Evolutionary conservation across 345 rosid species (phyloP).

Genomic region (Gossypium rotundifolium): DNA sequence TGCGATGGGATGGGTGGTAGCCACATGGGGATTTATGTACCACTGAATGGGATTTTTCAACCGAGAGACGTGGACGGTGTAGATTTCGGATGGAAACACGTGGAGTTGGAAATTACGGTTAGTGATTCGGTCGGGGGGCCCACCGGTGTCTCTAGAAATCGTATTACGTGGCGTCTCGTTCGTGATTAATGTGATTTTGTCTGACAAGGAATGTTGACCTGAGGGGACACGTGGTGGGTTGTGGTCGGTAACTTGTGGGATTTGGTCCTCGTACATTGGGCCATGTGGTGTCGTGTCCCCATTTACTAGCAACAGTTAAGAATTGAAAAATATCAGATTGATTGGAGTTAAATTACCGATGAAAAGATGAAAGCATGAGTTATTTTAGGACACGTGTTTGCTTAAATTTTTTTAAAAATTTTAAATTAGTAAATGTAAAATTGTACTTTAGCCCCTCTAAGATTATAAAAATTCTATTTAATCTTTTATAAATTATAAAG

Average conservation of each 20-base stretch:
- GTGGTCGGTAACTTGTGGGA: background rate
- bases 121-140: constrained; percentile 23
- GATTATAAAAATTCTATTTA: no score
- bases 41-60: constrained; percentile 18
- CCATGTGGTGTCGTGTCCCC: constrained; percentile 9
- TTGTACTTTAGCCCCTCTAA: no score
- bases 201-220: constrained; percentile 15
- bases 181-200: background rate
- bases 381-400: background rate
- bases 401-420: no score
- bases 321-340: background rate
- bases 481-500: no score
- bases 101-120: constrained; percentile 23
- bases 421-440: no score
- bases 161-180: constrained; percentile 29
- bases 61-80: constrained; percentile 30
- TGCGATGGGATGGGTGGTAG: constrained; percentile 13
- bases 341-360: background rate
- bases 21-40: constrained; percentile 31
- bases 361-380: background rate
- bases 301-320: background rate
- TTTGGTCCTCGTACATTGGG: background rate
- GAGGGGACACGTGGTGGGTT: constrained; percentile 20
- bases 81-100: constrained; percentile 20
- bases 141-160: constrained; percentile 11